A percentile compares a stretch with the other conserved stretches of the same genome.
Evolutionary conservation across 202 grass and related monocot genomes (phyloP).

Genomic region (Setaria viridis): DNA sequence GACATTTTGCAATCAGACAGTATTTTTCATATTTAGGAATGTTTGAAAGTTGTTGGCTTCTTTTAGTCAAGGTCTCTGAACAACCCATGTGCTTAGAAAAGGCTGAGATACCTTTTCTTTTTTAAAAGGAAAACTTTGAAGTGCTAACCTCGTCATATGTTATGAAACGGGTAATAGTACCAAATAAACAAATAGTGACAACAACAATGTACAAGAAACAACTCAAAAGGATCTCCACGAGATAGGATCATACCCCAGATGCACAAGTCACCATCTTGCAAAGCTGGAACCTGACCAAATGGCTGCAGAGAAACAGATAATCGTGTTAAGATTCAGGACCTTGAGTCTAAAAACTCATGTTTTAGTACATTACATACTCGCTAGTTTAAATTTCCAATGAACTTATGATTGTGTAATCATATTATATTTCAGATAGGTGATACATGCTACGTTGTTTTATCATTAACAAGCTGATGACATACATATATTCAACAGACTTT

Average conservation of each 20-base stretch:
- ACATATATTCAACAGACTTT: background rate
- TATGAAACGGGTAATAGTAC: background rate
- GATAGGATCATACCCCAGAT: slow-evolving; percentile 57
- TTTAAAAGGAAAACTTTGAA: background rate
- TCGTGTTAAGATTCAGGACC: slow-evolving; percentile 7
- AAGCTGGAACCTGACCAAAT: slow-evolving; percentile 71
- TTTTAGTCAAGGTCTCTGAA: background rate
- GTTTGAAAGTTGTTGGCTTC: background rate
- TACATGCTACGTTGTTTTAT: background rate
- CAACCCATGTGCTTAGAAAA: slow-evolving; percentile 15
- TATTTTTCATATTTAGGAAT: background rate
- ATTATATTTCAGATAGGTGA: background rate
- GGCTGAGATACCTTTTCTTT: background rate
- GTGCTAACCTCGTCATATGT: background rate
- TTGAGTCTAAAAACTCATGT: slow-evolving; percentile 3
- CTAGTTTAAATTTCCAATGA: background rate
- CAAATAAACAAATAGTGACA: background rate
- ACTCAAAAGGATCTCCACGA: background rate
- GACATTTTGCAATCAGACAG: background rate
- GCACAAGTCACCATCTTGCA: slow-evolving; percentile 64
- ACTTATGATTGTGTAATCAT: background rate
- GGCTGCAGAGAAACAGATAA: slow-evolving; percentile 58
- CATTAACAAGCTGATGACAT: background rate
- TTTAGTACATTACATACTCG: background rate
- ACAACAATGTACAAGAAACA: background rate